phyloP scores from a whole-genome alignment of 129 eudicot genomes.

The Flaveria sonorensis region DNA sequence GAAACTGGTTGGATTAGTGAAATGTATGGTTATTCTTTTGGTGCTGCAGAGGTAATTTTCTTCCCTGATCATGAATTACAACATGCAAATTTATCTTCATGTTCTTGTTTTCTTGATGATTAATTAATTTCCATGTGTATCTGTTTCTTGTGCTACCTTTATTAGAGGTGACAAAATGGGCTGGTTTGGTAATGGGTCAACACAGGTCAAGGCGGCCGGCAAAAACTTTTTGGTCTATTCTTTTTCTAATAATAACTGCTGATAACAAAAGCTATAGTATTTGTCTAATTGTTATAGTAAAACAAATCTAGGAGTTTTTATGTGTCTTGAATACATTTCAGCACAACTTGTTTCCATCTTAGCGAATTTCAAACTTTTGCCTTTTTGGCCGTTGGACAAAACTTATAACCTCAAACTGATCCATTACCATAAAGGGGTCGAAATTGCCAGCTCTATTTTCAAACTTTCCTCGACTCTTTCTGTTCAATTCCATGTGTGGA shows the following conservation, averaged over 20 bases:
- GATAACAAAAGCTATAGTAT: not conserved
- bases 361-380: no score
- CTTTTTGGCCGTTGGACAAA: no score
- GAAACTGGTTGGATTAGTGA: conserved; percentile 98
- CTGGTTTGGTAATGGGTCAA: not conserved
- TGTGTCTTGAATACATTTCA: not conserved
- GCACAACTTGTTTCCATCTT: conserved; percentile 6
- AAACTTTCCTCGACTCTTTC: not conserved
- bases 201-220: not conserved
- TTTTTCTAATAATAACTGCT: not conserved
- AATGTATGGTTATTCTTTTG: conserved; percentile 98
- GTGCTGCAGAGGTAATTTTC: conserved; percentile 84
- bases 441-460: not conserved
- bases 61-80: not conserved
- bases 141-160: not conserved
- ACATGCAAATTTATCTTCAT: conserved; percentile 7
- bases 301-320: not conserved
- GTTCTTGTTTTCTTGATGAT: conserved; percentile 15
- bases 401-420: no score
- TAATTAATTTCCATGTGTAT: not conserved
- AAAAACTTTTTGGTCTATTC: not conserved
- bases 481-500: conserved; percentile 9
- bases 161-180: not conserved
- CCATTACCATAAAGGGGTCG: not conserved
- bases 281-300: not conserved